phyloP scores from a whole-genome alignment of 441 rosid genomes.

The Pelargonium cotyledonis region DNA sequence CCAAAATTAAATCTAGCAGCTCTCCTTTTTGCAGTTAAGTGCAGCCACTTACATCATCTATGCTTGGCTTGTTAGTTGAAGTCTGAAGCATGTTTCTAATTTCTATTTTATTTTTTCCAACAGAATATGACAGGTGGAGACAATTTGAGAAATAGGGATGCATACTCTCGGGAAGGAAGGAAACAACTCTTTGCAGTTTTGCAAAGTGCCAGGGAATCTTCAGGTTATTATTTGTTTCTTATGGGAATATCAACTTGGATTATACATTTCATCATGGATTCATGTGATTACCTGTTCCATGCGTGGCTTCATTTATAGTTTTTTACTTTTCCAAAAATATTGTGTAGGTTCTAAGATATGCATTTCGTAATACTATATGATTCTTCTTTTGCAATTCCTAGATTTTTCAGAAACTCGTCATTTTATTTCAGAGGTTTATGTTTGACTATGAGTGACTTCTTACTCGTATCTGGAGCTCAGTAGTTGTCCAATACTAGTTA shows the following conservation, averaged over 20 bases:
- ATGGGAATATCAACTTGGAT: conserved; percentile 12
- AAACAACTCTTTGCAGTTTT: conserved; percentile 96
- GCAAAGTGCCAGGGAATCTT: conserved; percentile 99
- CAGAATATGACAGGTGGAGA: conserved; percentile 65
- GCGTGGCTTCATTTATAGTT: neutral
- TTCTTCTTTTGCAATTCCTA: neutral
- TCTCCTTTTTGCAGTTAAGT: conserved; percentile 85
- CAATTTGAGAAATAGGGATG: conserved; percentile 68
- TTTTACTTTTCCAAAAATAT: neutral
- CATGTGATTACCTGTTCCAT: conserved; percentile 8
- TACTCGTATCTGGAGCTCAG: neutral
- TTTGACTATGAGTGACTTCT: neutral
- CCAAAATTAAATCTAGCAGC: conserved; percentile 88
- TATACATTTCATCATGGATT: conserved; percentile 11
- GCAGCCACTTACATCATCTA: neutral
- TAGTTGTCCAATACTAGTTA: neutral
- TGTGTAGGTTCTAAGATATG: neutral
- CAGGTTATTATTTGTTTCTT: conserved; percentile 53
- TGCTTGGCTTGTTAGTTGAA: conserved; percentile 17
- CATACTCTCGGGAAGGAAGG: conserved; percentile 95
- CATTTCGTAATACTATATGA: neutral
- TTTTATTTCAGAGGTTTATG: neutral
- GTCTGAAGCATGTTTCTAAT: neutral
- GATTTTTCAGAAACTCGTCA: neutral
- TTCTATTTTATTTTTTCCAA: conserved; percentile 18